Conservation (phyloP, 345 rosid genomes). For the Trapa bicornis region DNA sequence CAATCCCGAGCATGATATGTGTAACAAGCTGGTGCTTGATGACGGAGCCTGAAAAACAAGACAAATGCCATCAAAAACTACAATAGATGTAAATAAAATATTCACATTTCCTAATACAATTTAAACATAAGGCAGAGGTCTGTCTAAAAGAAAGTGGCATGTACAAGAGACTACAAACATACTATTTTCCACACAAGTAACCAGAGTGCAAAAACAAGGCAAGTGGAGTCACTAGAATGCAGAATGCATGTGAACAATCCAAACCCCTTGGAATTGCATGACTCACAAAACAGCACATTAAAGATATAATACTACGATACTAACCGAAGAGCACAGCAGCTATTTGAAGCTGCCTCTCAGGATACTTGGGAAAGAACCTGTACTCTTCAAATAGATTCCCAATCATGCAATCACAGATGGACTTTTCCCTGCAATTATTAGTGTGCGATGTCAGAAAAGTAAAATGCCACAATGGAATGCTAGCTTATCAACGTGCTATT, state of each 20-base stretch:
- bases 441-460: not conserved
- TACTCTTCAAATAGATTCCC: slow-evolving; percentile 92
- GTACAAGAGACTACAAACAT: not conserved
- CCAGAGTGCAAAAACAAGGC: not conserved
- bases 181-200: not conserved
- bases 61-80: not conserved
- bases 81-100: not conserved
- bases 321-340: slow-evolving; percentile 88
- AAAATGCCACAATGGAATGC: not conserved
- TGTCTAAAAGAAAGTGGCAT: not conserved
- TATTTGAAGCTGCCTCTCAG: slow-evolving; percentile 84
- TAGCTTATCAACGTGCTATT: not conserved
- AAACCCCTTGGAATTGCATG: not conserved
- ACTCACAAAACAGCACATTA: not conserved
- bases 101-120: not conserved
- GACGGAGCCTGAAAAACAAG: slow-evolving; percentile 45
- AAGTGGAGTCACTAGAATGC: not conserved
- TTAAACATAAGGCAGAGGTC: not conserved
- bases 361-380: slow-evolving; percentile 90
- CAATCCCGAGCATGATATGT: slow-evolving; percentile 85
- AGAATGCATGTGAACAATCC: not conserved
- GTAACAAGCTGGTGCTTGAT: slow-evolving; percentile 95
- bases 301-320: slow-evolving; percentile 1
- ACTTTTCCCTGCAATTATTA: slow-evolving; percentile 58
- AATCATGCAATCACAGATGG: slow-evolving; percentile 90